phyloP scores from a whole-genome alignment of 1,284 basidiomycete species.

The Porodaedalea pini region DNA sequence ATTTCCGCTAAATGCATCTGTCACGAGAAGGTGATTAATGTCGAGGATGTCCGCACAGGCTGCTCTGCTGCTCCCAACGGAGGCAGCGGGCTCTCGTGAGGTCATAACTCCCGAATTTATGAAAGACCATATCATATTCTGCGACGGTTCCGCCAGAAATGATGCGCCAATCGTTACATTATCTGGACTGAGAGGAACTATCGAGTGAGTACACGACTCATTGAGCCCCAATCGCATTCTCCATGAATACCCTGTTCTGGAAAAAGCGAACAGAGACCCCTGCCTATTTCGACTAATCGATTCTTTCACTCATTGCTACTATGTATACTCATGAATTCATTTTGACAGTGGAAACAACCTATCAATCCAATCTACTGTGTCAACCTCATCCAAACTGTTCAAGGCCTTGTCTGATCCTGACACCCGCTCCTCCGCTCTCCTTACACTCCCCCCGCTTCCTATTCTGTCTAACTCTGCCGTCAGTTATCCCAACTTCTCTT shows the following conservation, averaged over 20 bases:
- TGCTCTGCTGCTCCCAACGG: slow-evolving; percentile 71
- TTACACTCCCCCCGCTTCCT: slow-evolving; percentile 49
- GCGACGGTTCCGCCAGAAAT: slow-evolving; percentile 44
- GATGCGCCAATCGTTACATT: slow-evolving; percentile 64
- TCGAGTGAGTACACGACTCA: slow-evolving; percentile 33
- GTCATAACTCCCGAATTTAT: slow-evolving; percentile 71
- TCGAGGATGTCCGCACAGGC: slow-evolving; percentile 46
- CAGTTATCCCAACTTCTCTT: slow-evolving; percentile 50
- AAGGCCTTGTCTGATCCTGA: slow-evolving; percentile 52
- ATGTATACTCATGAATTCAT: slow-evolving; percentile 23
- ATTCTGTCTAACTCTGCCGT: slow-evolving; percentile 28
- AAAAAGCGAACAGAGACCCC: neutral
- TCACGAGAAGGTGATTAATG: slow-evolving; percentile 13
- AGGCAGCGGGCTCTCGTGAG: slow-evolving; percentile 45
- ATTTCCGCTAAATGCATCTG: neutral
- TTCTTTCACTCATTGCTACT: slow-evolving; percentile 20
- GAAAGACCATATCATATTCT: slow-evolving; percentile 73
- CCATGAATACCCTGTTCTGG: no score
- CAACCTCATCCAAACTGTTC: slow-evolving; percentile 58
- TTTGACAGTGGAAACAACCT: slow-evolving; percentile 6
- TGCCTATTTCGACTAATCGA: neutral
- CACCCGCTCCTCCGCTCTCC: slow-evolving; percentile 48
- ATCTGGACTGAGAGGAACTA: slow-evolving; percentile 73
- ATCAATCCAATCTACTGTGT: slow-evolving; percentile 58
- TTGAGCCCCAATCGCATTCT: neutral